Conservation (phyloP, 1,284 basidiomycete species). For the Apiotrichum brassicae region DNA sequence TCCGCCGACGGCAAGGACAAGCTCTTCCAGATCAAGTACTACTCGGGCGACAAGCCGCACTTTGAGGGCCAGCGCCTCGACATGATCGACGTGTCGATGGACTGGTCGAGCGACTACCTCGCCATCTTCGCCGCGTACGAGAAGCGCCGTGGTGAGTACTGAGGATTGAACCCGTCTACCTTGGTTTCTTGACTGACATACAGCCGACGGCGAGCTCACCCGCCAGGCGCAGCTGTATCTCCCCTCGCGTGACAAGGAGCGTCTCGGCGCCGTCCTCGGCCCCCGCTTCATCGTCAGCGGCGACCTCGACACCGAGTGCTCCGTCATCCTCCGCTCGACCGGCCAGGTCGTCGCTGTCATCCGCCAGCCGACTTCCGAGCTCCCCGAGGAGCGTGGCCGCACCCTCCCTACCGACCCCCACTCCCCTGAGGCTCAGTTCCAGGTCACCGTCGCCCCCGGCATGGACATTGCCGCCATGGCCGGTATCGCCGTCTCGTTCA, state of each 20-base stretch:
- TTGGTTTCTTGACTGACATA: not conserved
- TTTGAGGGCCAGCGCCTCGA: conserved; percentile 6
- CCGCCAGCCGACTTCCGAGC: not conserved
- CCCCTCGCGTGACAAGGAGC: not conserved
- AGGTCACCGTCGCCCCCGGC: conserved; percentile 44
- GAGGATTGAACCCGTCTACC: not conserved
- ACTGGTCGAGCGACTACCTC: not conserved
- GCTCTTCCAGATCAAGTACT: conserved; percentile 4
- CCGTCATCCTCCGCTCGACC: not conserved
- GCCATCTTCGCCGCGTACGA: conserved; percentile 4
- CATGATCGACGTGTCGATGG: conserved; percentile 4
- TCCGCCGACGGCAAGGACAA: conserved; percentile 7
- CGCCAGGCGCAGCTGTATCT: conserved; percentile 1
- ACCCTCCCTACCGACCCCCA: not conserved
- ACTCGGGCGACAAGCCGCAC: not conserved
- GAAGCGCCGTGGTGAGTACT: not conserved
- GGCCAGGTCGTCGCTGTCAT: conserved; percentile 10
- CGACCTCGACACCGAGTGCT: conserved; percentile 3
- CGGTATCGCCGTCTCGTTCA: conserved; percentile 47
- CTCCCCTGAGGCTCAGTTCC: conserved; percentile 23
- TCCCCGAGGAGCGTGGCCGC: not conserved
- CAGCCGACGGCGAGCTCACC: not conserved
- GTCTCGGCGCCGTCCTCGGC: conserved; percentile 1
- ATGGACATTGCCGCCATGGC: conserved; percentile 47
- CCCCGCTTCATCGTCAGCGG: conserved; percentile 6